Conservation (phyloP, 768 basidiomycete genomes). For the Macrolepiota dolichaula region DNA sequence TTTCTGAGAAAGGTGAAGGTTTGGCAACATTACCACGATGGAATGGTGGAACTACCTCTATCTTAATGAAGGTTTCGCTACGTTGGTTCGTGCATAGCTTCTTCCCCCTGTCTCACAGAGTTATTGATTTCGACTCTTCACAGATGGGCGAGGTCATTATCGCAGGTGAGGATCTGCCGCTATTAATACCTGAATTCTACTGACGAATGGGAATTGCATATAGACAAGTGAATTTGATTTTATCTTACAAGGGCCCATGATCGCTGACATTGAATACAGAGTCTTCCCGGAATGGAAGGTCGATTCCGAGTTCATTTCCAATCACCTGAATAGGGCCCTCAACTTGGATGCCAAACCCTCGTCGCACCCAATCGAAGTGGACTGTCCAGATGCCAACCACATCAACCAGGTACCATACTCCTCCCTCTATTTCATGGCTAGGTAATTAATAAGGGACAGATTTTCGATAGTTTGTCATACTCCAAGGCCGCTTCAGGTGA, state of each 20-base stretch:
- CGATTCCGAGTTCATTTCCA: conserved; percentile 76
- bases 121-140: conserved; percentile 10
- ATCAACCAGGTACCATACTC: conserved; percentile 59
- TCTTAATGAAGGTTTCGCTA: conserved; percentile 87
- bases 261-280: conserved; percentile 27
- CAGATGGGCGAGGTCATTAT: conserved; percentile 90
- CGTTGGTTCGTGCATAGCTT: conserved; percentile 49
- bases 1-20: conserved; percentile 41
- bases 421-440: neutral
- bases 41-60: conserved; percentile 89
- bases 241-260: neutral
- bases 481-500: conserved; percentile 77
- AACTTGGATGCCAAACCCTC: conserved; percentile 80
- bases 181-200: neutral
- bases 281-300: conserved; percentile 87
- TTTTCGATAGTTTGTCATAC: conserved; percentile 88
- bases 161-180: conserved; percentile 44
- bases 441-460: conserved; percentile 37
- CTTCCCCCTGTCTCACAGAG: neutral
- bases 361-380: conserved; percentile 92
- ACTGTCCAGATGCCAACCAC: conserved; percentile 81
- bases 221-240: conserved; percentile 49
- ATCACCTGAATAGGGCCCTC: conserved; percentile 74
- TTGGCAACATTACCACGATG: conserved; percentile 93
- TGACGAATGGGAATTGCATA: conserved; percentile 2